These are phyloP conservation scores for Aspergillus neotritici DNA, from an alignment of 2,329 filamentous ascomycete species.

Conservation along the genomic window DNA sequence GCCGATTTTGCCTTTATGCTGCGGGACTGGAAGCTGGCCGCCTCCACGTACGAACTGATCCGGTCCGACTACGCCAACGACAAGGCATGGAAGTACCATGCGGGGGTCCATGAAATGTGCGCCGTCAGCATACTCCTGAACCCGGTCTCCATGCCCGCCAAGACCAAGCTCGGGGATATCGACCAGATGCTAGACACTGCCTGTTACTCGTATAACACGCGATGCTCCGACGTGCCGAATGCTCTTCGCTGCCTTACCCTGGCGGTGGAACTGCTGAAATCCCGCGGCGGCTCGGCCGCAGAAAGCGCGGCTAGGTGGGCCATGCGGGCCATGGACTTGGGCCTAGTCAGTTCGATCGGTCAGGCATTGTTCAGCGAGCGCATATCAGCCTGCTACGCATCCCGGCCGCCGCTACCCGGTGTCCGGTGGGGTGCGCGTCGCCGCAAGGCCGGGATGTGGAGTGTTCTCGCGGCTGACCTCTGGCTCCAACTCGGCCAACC, in stretches of 20 bases:
- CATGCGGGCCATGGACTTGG: constrained; percentile 70
- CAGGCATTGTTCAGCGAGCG: constrained; percentile 82
- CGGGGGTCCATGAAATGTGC: constrained; percentile 91
- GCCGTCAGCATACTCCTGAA: constrained; percentile 76
- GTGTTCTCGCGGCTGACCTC: constrained; percentile 70
- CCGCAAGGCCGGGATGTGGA: constrained; percentile 87
- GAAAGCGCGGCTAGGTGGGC: constrained; percentile 88
- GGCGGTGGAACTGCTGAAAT: constrained; percentile 72
- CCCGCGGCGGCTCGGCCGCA: constrained; percentile 70
- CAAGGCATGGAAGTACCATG: constrained; percentile 95
- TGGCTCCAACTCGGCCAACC: constrained; percentile 76
- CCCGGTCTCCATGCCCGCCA: constrained; percentile 65
- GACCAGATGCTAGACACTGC: constrained; percentile 86
- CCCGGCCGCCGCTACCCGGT: constrained; percentile 62
- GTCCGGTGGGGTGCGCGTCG: constrained; percentile 64
- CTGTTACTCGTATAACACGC: constrained; percentile 84
- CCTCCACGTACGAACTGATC: constrained; percentile 86
- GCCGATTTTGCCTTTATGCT: constrained; percentile 97
- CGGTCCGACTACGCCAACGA: constrained; percentile 86
- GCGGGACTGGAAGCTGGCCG: constrained; percentile 87
- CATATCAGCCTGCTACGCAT: constrained; percentile 74
- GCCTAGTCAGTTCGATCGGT: constrained; percentile 67
- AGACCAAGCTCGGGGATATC: constrained; percentile 71
- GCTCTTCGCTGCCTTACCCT: constrained; percentile 72
- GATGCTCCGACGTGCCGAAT: constrained; percentile 73